phyloP scores from a whole-genome alignment of 441 rosid species.

The Omphalea diandra region DNA sequence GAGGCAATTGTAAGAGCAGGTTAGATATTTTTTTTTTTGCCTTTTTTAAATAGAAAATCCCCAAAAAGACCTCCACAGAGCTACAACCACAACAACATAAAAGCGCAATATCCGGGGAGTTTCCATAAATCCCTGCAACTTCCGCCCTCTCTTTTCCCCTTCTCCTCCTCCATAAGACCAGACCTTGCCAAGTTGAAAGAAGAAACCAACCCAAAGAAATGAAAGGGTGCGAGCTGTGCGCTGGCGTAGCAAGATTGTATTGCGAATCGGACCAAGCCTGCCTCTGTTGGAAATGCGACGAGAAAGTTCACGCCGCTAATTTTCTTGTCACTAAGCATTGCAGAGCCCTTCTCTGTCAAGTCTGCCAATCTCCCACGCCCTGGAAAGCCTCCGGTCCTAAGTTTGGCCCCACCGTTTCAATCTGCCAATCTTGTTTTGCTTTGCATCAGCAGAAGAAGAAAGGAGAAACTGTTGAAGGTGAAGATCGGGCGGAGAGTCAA shows the following conservation, averaged over 20 bases:
- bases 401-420: constrained; percentile 57
- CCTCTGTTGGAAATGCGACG: constrained; percentile 86
- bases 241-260: constrained; percentile 50
- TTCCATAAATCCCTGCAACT: constrained; percentile 12
- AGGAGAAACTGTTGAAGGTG: background rate
- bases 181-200: too few species aligned
- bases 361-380: constrained; percentile 62
- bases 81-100: background rate
- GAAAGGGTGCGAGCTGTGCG: constrained; percentile 79
- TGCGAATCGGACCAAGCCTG: constrained; percentile 90
- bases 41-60: too few species aligned
- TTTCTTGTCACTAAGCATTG: constrained; percentile 82
- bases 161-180: background rate
- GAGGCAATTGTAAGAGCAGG: too few species aligned
- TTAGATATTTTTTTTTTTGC: too few species aligned
- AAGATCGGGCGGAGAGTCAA: constrained; percentile 3
- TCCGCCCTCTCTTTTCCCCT: background rate
- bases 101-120: constrained; percentile 24
- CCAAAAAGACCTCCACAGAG: background rate
- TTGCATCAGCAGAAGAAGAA: background rate
- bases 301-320: constrained; percentile 82
- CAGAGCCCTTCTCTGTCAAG: constrained; percentile 65
- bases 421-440: constrained; percentile 54
- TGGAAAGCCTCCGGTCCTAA: constrained; percentile 78
- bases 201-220: too few species aligned